phyloP scores from a whole-genome alignment of 1,139 yeast species.

The Diutina catenulata region DNA sequence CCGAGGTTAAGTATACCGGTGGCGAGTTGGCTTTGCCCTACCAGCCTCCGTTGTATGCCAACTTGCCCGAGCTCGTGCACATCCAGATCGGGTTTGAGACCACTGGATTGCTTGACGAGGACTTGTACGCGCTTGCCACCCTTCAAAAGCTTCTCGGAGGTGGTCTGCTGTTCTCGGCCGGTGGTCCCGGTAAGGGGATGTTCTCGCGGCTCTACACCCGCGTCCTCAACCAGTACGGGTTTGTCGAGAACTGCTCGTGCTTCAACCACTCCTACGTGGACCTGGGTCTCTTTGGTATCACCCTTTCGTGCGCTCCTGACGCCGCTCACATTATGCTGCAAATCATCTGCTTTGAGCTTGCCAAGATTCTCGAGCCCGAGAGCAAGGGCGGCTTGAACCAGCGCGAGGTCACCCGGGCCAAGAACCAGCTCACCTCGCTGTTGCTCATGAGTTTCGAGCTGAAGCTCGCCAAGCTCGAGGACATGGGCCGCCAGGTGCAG shows the following conservation, averaged over 20 bases:
- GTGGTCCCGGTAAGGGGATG: constrained; percentile 99
- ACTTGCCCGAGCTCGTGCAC: constrained; percentile 74
- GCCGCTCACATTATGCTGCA: constrained; percentile 81
- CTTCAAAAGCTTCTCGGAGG: constrained; percentile 93
- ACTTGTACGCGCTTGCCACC: constrained; percentile 82
- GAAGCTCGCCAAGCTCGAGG: constrained; percentile 85
- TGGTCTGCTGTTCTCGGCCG: constrained; percentile 96
- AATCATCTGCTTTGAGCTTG: constrained; percentile 66
- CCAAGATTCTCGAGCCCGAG: constrained; percentile 43
- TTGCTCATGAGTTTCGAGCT: constrained; percentile 88
- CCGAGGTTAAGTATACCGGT: constrained; percentile 57
- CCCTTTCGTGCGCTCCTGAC: constrained; percentile 74
- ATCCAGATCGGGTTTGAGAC: constrained; percentile 87
- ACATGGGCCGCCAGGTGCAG: constrained; percentile 89
- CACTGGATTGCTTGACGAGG: constrained; percentile 71
- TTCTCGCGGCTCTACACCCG: constrained; percentile 86
- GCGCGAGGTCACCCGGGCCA: constrained; percentile 72
- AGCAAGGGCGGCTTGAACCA: constrained; percentile 52
- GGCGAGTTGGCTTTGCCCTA: constrained; percentile 66
- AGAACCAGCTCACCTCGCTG: constrained; percentile 84
- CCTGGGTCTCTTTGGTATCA: constrained; percentile 84
- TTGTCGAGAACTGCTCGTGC: constrained; percentile 78
- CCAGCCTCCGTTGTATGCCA: constrained; percentile 55
- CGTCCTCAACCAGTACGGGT: constrained; percentile 84
- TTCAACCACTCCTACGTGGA: constrained; percentile 88